Base-by-base conservation (phyloP, 176 grass and related monocot species). In the Oryza officinalis region DNA sequence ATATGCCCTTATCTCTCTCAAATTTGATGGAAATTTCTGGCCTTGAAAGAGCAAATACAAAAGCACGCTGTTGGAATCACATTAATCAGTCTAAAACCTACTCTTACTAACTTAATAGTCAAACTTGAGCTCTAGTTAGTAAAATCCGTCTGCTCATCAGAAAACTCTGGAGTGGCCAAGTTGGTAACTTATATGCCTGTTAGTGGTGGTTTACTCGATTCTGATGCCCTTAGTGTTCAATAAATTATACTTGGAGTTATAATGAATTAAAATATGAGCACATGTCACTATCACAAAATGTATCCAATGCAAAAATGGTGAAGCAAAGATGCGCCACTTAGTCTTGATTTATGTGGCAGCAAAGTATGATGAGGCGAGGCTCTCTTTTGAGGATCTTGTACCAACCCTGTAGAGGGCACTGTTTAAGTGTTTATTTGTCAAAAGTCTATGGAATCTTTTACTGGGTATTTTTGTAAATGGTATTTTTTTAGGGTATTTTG, bases 291-390 rank as follows among this genome's bases (percentile, higher is more conserved):
- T 41, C 3, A 0, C 54, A 31, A 37, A 65, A 70, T 60, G 10
- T 20, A 46, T 35, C 20, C 63, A 68, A 64, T n/a, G 6, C 43
- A 43, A 59, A 28, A 72, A 69, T 63, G 40, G 0, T 13, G 80
- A 75, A 75, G 27, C 10, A 32, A 61, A 84, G 61, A 75, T 70
- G 20, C 46, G 20, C 46, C 50, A 31, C 38, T 80, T 40, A 71
- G 6, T 54, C 27, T 78, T 44, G 20, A 52, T 32, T 67, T 76
- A 65, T 15, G 3, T 44, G 18, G 77, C 23, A 65, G 66, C 33
- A 64, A 46, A 75, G 64, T 71, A 31, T 44, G 30, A 64, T n/a
- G 71, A 81, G 12, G 77, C 44, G 71, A 81, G 17, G 77, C 59
- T 31, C 73, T 76, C 45, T 64, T 76, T 69, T 14, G 13, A 70